Base-by-base conservation (phyloP, 345 rosid genomes). In the Eucalyptus albens region DNA sequence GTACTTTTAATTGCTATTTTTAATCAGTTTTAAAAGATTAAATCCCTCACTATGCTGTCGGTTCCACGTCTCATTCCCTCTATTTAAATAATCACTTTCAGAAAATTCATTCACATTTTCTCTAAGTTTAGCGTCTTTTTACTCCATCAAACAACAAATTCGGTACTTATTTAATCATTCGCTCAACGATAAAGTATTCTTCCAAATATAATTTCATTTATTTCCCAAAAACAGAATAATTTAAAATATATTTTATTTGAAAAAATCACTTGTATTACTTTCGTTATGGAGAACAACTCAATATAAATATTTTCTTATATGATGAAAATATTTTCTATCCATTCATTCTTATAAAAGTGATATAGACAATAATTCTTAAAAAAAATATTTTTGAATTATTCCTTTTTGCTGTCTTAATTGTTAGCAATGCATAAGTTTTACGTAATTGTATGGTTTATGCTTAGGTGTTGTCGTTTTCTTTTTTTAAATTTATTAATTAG, bases 181-280 rank as follows among this genome's bases (percentile, higher is more conserved):
- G 0, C 15, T 37, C 45, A 4, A 21, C 0, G 1, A 37, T 3
- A 1, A 69, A 69, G 3, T 69, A 21, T 33, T 69, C 12, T 33
- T 69, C 81, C 4, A 5, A 9, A 69, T 33, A 69, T 60, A 4
- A 56, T 24, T 56, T 21, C 3, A 56, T 22, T 55, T 22, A 22
- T 55, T 4, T 21, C 0, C 1, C 12, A 4, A 56, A 21, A 56
- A 22, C 1, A 21, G 5, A 56, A 56, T 9, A 1, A 22, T 56
- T 56, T 22, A 22, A 22, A 55, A 22, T 0, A 53, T 53, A 17
- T 53, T 53, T 53, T 53, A 53, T 56, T 56, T 21, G 12, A 56
- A 56, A 56, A 22, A 56, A 56, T 56, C 29, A 0, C 12, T 2
- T 10, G 0, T 56, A 9, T 56, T 56, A 56, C 60, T 56, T 56